Conservation (phyloP, 1,139 yeast genomes). For the Meyerozyma sp. region DNA sequence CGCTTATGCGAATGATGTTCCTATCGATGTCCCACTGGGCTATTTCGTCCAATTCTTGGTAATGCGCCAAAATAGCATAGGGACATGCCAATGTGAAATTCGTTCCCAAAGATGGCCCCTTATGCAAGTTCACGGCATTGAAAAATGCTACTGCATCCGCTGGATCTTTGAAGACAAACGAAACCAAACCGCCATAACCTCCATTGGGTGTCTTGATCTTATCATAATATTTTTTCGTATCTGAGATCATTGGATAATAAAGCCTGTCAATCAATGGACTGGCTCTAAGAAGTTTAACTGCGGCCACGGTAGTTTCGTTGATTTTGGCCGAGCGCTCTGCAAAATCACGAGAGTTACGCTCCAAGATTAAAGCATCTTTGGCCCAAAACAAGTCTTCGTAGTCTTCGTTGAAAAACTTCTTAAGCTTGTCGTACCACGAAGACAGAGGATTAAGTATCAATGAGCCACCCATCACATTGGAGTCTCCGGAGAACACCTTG, state of each 20-base stretch:
- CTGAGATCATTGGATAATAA: constrained; percentile 62
- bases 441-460: constrained; percentile 71
- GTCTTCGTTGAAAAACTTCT: constrained; percentile 43
- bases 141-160: constrained; percentile 68
- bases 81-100: constrained; percentile 92
- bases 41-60: constrained; percentile 74
- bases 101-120: constrained; percentile 94
- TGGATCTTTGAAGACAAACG: constrained; percentile 66
- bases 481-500: constrained; percentile 89
- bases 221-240: constrained; percentile 63
- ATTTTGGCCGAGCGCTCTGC: constrained; percentile 60
- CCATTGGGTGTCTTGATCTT: constrained; percentile 61
- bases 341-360: constrained; percentile 90
- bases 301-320: constrained; percentile 59
- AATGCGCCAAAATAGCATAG: constrained; percentile 86
- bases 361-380: constrained; percentile 89
- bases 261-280: constrained; percentile 54
- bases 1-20: constrained; percentile 74
- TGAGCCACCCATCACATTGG: constrained; percentile 94
- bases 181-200: constrained; percentile 90
- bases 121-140: constrained; percentile 68
- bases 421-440: constrained; percentile 46
- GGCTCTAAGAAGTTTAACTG: constrained; percentile 44
- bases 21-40: constrained; percentile 83
- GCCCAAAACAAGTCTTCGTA: constrained; percentile 85